Base-by-base conservation (phyloP, 2,329 filamentous ascomycete genomes). In the Exophiala dermatitidis region DNA sequence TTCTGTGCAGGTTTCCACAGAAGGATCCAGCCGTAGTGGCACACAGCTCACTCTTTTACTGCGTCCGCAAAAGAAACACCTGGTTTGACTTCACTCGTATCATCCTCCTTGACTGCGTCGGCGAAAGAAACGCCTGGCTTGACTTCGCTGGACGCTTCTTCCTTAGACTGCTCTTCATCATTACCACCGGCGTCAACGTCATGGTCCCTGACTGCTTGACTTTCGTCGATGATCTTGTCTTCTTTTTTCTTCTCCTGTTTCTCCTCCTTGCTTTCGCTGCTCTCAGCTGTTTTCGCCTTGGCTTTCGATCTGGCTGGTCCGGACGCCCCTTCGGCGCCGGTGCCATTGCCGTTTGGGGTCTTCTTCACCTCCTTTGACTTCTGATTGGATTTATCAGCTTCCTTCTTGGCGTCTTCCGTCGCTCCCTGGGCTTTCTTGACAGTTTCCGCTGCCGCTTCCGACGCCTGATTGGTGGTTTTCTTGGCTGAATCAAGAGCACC, bases 281-380 rank as follows among this genome's bases (percentile, higher is more conserved):
- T 44, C 38, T 41, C 32, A 43, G 33, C 38, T 36, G 12, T 50
- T 19, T 48, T 19, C 48, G 32, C 33, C 36, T 46, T 32, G 41
- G 32, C 10, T 28, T 37, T 53, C 46, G 42, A 30, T 28, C 28
- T 4, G 12, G 38, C 12, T 41, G 44, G 30, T 46, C 52, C 55
- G 41, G 58, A 45, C 53, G 31, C 58, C 58, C 50, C 58, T 51
- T 44, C 58, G 55, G 48, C 58, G 54, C 52, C 55, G 47, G 55
- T 60, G 57, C 57, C 59, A 57, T 56, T 51, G 52, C 43, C 57
- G 59, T 61, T 57, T 57, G 56, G 57, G 57, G 54, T 12, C 32
- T 55, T 54, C 8, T 54, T 33, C 41, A 50, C 42, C 9, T 43
- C 40, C 2, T 44, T 43, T 10, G 44, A 31, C 37, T 57, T 43